Conservation (phyloP, 2,329 filamentous ascomycete species). For the Zymoseptoria brevis region DNA sequence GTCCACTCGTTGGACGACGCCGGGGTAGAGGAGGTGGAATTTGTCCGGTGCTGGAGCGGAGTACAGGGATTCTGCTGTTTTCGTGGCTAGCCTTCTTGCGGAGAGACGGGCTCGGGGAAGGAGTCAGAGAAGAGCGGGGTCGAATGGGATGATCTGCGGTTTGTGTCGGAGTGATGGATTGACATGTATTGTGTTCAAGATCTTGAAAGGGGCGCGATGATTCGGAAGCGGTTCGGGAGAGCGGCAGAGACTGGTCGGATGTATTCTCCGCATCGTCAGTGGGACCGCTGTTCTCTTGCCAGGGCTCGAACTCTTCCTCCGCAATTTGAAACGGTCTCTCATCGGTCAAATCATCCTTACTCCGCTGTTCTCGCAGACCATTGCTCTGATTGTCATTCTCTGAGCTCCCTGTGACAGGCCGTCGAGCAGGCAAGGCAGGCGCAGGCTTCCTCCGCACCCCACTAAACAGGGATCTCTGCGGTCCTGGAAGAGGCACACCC, state of each 20-base stretch:
- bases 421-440: constrained; percentile 3
- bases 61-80: not conserved
- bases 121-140: not conserved
- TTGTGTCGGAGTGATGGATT: constrained; percentile 6
- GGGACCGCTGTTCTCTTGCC: constrained; percentile 15
- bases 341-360: not conserved
- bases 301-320: constrained; percentile 16
- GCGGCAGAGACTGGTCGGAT: not conserved
- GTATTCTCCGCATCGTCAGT: not conserved
- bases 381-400: not conserved
- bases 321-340: not conserved
- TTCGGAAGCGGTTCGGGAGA: not conserved
- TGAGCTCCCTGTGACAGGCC: not conserved
- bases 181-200: not conserved
- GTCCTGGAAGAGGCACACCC: constrained; percentile 63
- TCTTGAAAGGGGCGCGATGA: not conserved
- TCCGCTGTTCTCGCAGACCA: not conserved
- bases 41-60: not conserved
- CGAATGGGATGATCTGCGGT: not conserved
- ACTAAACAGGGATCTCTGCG: constrained; percentile 19
- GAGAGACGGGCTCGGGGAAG: not conserved
- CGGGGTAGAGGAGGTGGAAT: not conserved
- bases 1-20: not conserved
- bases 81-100: not conserved
- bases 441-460: constrained; percentile 13